phyloP scores from a whole-genome alignment of 768 basidiomycete species.

The Mycena maculata region DNA sequence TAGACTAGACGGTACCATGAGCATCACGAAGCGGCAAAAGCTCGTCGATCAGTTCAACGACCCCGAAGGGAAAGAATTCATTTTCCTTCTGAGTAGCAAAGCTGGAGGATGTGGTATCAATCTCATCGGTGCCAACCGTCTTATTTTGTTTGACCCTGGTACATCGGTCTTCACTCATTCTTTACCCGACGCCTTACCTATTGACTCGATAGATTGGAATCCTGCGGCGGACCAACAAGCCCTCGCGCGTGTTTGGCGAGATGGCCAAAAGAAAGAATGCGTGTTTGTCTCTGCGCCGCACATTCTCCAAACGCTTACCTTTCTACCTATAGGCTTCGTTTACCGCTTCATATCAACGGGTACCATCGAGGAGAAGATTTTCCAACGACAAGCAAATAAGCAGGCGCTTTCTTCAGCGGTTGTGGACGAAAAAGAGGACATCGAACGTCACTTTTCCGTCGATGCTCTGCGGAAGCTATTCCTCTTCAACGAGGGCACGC shows the following conservation, averaged over 20 bases:
- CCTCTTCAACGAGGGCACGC: slow-evolving; percentile 86
- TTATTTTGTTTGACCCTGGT: slow-evolving; percentile 97
- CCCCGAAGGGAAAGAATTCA: slow-evolving; percentile 91
- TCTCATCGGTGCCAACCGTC: slow-evolving; percentile 93
- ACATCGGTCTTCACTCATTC: slow-evolving; percentile 1
- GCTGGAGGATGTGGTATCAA: slow-evolving; percentile 98
- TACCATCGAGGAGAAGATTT: slow-evolving; percentile 99
- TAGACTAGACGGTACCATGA: slow-evolving; percentile 95
- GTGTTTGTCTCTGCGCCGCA: slow-evolving; percentile 40
- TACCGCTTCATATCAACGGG: slow-evolving; percentile 98
- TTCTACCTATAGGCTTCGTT: slow-evolving; percentile 86
- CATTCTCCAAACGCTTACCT: background rate
- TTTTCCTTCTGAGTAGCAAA: slow-evolving; percentile 94
- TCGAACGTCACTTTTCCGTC: slow-evolving; percentile 93
- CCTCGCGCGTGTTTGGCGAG: slow-evolving; percentile 98
- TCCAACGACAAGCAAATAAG: slow-evolving; percentile 96
- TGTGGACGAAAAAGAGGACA: slow-evolving; percentile 96
- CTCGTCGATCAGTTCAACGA: slow-evolving; percentile 97
- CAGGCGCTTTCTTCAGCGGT: slow-evolving; percentile 98
- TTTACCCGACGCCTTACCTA: slow-evolving; percentile 8
- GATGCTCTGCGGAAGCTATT: slow-evolving; percentile 93
- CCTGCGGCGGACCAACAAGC: slow-evolving; percentile 99
- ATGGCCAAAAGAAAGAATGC: slow-evolving; percentile 99
- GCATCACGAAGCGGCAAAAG: slow-evolving; percentile 91
- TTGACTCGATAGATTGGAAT: slow-evolving; percentile 86